A percentile compares a stretch with the other conserved stretches of the same genome.
Evolutionary conservation across 2,329 filamentous ascomycete genomes (phyloP).

Genomic region (Leptographium wingfieldii): DNA sequence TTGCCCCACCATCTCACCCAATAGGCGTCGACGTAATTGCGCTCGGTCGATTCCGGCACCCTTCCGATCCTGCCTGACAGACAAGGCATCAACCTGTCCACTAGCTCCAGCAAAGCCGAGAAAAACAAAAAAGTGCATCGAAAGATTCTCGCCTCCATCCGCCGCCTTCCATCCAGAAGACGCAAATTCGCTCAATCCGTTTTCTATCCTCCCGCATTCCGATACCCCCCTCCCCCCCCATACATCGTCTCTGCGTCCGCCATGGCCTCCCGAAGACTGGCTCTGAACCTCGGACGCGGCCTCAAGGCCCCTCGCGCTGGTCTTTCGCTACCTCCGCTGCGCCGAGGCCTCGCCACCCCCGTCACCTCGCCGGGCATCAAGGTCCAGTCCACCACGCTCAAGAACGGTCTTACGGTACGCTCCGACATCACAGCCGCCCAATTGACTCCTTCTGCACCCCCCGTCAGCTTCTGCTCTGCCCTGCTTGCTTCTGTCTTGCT

Average conservation of each 20-base stretch:
- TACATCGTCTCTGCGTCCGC: constrained; percentile 24
- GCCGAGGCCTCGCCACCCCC: constrained; percentile 82
- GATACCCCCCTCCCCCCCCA: constrained; percentile 27
- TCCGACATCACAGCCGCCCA: constrained; percentile 8
- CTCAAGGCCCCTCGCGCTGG: constrained; percentile 71
- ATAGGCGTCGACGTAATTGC: constrained; percentile 9
- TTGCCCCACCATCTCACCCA: neutral
- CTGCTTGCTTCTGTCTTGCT: constrained; percentile 5
- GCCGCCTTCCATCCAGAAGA: constrained; percentile 8
- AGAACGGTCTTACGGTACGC: constrained; percentile 88
- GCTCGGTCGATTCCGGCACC: constrained; percentile 10
- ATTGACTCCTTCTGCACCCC: constrained; percentile 26
- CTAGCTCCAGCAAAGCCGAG: constrained; percentile 10
- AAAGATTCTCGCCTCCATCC: constrained; percentile 16
- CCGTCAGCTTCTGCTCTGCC: constrained; percentile 14
- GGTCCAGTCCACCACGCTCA: constrained; percentile 91
- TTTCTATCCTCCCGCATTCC: neutral
- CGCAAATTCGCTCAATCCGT: constrained; percentile 36
- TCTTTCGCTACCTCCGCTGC: constrained; percentile 66
- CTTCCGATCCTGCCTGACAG: constrained; percentile 7
- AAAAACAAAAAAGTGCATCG: constrained; percentile 17
- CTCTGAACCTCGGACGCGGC: constrained; percentile 84
- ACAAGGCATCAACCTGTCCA: constrained; percentile 9
- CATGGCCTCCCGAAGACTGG: constrained; percentile 97
- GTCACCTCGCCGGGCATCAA: constrained; percentile 51